Evolutionary conservation across 83 land plant species (phyloP), one percentile per base, ranked within the genome.

Genomic region (Isoetes engelmannii): DNA sequence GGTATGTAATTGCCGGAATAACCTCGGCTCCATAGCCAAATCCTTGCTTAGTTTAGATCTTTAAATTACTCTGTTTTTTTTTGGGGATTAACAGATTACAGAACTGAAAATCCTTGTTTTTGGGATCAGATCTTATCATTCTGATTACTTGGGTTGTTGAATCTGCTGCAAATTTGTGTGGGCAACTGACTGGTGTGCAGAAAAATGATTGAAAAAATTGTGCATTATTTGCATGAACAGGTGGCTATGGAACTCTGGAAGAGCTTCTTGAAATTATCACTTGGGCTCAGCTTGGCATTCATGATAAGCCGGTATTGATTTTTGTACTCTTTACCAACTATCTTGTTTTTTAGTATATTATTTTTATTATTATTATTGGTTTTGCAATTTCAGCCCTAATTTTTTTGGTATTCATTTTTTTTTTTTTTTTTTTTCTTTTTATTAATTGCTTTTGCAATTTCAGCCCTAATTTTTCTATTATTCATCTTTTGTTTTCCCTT

Each of bases 271-370:
- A 89, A 71, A 85, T 80, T 7, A 86, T 86, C 50, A 80, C 92
- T 4, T 89, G 93, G 93, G 89, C 89, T 62, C 93, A 89, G 69
- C 84, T 89, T 4, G 93, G 93, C 44, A 89, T 89, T n/a, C 93
- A 89, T 72, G 86, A 86, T 37, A 89, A 89, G 65, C 90, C 93
- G 65, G 93, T 89, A 82, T 3, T 8, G 55, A 12, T 0, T 12
- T 51, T 51, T 12, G 55, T 51, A 17, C 55, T 28, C 37, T 28
- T 28, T 28, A 28, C 37, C 37, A 28, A 28, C 37, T 28, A 28
- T n/a, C n/a, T n/a, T n/a, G n/a, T n/a, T n/a, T n/a, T n/a, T n/a
- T n/a, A n/a, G n/a, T n/a, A n/a, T n/a, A n/a, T n/a, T n/a, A n/a
- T n/a, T n/a, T n/a, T 51, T 51, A 51, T 51, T 51, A 17, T 1